phyloP scores from a whole-genome alignment of 768 basidiomycete species.

The Trametes cinnabarina region DNA sequence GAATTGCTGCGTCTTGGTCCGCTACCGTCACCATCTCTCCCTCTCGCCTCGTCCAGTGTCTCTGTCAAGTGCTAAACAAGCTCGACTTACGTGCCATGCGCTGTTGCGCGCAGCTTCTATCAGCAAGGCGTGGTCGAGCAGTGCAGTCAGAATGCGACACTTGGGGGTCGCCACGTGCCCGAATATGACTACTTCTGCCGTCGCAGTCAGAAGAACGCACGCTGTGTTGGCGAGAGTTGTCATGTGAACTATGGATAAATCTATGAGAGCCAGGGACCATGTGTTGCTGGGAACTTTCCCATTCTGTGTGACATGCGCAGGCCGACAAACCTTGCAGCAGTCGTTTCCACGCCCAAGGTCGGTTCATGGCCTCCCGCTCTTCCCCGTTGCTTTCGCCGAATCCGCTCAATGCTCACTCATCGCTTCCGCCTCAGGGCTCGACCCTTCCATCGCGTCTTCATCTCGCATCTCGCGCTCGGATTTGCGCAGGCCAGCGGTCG shows the following conservation, averaged over 20 bases:
- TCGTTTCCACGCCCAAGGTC: conserved; percentile 8
- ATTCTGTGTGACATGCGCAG: conserved; percentile 13
- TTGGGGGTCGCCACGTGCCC: conserved; percentile 14
- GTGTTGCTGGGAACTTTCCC: conserved; percentile 18
- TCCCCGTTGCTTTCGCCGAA: neutral
- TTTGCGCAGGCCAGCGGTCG: neutral
- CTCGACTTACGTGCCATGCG: neutral
- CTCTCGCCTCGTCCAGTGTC: neutral
- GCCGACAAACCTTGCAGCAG: conserved; percentile 9
- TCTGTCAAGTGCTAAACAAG: conserved; percentile 1
- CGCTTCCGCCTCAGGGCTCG: neutral
- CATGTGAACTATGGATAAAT: neutral
- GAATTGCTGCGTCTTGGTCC: too few relatives aligned
- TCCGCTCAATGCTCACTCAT: neutral
- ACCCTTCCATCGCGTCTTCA: neutral
- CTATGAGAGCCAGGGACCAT: conserved; percentile 3
- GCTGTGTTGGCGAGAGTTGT: neutral
- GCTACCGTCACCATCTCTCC: neutral
- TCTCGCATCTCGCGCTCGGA: neutral
- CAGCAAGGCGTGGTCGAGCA: neutral
- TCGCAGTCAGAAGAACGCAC: conserved; percentile 3
- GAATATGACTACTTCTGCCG: conserved; percentile 21
- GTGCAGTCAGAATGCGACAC: conserved; percentile 6
- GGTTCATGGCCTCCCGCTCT: neutral
- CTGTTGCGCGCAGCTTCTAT: neutral